Base-by-base conservation (phyloP, 495 filamentous ascomycete species). In the Aspergillus avenaceus region DNA sequence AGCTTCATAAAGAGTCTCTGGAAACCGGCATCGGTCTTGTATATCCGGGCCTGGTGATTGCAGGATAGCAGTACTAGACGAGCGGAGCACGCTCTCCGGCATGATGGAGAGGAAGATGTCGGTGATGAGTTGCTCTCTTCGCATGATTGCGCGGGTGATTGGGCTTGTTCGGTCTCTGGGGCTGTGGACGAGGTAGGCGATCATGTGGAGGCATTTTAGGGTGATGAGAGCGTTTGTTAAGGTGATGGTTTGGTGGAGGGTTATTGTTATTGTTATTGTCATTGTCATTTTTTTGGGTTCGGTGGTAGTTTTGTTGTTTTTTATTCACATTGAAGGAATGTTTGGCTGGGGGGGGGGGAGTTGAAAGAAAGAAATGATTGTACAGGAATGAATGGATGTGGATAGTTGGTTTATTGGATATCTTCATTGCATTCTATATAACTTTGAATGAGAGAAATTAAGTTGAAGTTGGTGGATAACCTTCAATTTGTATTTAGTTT, bases 91-190 rank as follows among this genome's bases (percentile, higher is more conserved):
- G 18, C 6, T 3, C 18, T 46, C 25, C 13, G 36, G 38, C 3
- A 53, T 53, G 14, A 53, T 51, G 22, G 47, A 29, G 3, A 52
- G 21, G 16, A 56, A 40, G 25, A 58, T 41, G 19, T 52, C 9
- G 23, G 54, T 23, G 27, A 63, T 56, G 19, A 42, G 50, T 19
- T 50, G 50, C 25, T 63, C 57, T 19, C 31, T 49, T 29, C 52
- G 52, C 2, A 44, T 32, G 26, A 60, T 56, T 22, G 54, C 36
- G 9, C 50, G 49, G 6, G 16, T 34, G 38, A 55, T 28, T 4
- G 24, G 27, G 34, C 34, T 8, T 53, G 34, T 24, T 50, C 45
- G n/a, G 25, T 21, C 19, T 51, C 41, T 40, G 18, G 12, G 38
- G 19, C 47, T 21, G 5, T 27, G 43, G 8, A 53, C 16, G 27